A percentile compares a stretch with the other conserved stretches of the same genome.
Conservation (phyloP, 1,284 basidiomycete genomes). For the Moniliella sp. region DNA sequence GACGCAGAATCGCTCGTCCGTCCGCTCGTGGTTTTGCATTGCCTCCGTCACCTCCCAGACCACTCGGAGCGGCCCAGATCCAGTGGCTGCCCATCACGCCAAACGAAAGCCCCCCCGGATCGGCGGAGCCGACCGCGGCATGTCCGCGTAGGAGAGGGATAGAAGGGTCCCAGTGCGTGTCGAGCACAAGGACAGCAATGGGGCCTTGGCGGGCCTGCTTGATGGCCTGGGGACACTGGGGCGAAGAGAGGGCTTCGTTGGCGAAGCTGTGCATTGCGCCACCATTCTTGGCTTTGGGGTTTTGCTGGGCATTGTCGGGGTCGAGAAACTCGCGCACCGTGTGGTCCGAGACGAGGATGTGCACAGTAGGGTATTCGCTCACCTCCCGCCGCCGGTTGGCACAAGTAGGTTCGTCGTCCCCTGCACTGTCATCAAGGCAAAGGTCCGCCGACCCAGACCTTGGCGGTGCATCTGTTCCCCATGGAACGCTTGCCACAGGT, state of each 20-base stretch:
- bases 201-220: neutral
- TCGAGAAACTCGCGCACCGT: constrained; percentile 10
- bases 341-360: constrained; percentile 7
- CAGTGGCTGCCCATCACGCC: constrained; percentile 17
- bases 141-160: constrained; percentile 12
- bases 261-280: too few relatives aligned
- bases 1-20: constrained; percentile 9
- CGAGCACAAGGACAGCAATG: constrained; percentile 9
- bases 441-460: constrained; percentile 10
- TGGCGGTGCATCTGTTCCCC: constrained; percentile 14
- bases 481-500: constrained; percentile 16
- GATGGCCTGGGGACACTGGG: neutral
- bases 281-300: too few relatives aligned
- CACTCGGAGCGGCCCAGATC: constrained; percentile 12
- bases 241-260: too few relatives aligned
- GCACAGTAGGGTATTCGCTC: constrained; percentile 4
- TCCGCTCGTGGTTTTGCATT: constrained; percentile 8
- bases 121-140: constrained; percentile 8
- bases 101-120: constrained; percentile 6
- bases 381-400: constrained; percentile 3
- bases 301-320: constrained; percentile 13
- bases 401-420: neutral
- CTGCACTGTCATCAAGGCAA: constrained; percentile 9
- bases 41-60: constrained; percentile 6
- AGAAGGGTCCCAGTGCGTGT: constrained; percentile 8